These are phyloP conservation scores for Tetracladium setigerum DNA, from an alignment of 495 filamentous ascomycete genomes.

Conservation along the genomic window DNA sequence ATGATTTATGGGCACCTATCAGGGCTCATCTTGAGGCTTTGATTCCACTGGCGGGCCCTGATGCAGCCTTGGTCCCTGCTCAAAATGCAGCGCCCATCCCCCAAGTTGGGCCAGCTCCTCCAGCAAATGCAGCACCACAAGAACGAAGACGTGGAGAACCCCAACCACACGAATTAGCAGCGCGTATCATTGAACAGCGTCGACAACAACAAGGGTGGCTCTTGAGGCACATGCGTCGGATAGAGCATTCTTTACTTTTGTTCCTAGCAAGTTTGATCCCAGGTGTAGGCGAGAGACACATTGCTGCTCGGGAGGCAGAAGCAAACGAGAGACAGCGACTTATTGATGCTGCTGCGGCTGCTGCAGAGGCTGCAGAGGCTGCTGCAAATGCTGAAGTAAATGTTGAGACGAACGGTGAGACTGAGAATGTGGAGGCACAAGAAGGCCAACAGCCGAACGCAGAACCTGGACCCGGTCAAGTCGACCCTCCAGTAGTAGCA, in stretches of 20 bases:
- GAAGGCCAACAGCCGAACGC: too few species aligned
- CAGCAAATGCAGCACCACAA: background rate
- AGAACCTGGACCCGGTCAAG: too few species aligned
- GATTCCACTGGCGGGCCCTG: constrained; percentile 44
- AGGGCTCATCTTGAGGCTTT: constrained; percentile 65
- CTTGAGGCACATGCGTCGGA: constrained; percentile 47
- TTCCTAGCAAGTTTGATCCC: constrained; percentile 82
- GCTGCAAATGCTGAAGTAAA: background rate
- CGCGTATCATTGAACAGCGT: constrained; percentile 44
- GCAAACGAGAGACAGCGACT: constrained; percentile 19
- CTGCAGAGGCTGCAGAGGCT: background rate
- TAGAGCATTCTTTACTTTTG: constrained; percentile 70
- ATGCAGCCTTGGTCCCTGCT: constrained; percentile 13
- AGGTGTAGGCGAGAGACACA: constrained; percentile 77
- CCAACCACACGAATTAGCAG: constrained; percentile 45
- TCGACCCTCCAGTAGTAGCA: too few species aligned
- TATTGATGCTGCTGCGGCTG: constrained; percentile 13
- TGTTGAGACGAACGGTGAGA: background rate
- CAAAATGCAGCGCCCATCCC: constrained; percentile 7
- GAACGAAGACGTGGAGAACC: constrained; percentile 24
- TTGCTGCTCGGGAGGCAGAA: constrained; percentile 30
- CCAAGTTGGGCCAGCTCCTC: background rate
- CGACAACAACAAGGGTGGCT: constrained; percentile 44
- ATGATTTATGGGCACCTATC: constrained; percentile 52
- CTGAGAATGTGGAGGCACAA: too few species aligned